Base-by-base conservation (phyloP, 345 rosid genomes). In the Eucalyptus sideroxylon region DNA sequence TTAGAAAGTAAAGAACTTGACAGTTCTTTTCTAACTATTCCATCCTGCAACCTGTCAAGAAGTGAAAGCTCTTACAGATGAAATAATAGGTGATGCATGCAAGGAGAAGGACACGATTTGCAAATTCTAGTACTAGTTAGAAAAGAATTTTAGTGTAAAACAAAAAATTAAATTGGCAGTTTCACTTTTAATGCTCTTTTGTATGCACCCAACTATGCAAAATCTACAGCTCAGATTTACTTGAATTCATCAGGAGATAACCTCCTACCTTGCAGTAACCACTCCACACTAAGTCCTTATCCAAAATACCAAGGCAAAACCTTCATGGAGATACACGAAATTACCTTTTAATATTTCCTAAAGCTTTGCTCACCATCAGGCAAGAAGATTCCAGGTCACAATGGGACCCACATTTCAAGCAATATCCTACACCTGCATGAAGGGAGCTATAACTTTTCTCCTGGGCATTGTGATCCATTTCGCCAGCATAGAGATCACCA, bases 371-470 rank as follows among this genome's bases (percentile, higher is more conserved):
- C 87, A 89, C 93, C 87, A 91, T 92, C 88, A 87, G 90, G 89
- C 27, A 86, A 56, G 92, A 92, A 93, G 94, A 90, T 89, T 92
- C 91, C 45, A 96, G 83, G 87, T 94, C 90, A 87, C 95, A 72
- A 86, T 59, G 83, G 26, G 93, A 94, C 26, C 97, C 95, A 89
- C 99, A 97, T 53, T 92, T 93, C 89, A 96, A 93, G 91, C 99
- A 96, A 89, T 65, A 91, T 87, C 92, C 96, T 89, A 95, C 93
- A 89, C 89, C 89, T 88, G 92, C 86, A 86, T 8, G 91, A 90
- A 87, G 89, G 86, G 91, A 88, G 88, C 51, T 86, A 42, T 69
- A 88, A 34, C 88, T 86, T 89, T 87, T 86, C 91, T 89, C 89
- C 55, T 90, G 89, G 77, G 91, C 92, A 92, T 86, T 87, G 50